Evolutionary conservation across 371 early-diverging fungal genomes (phyloP), one percentile per base, ranked within the genome.

Genomic region (Mortierella sp.): DNA sequence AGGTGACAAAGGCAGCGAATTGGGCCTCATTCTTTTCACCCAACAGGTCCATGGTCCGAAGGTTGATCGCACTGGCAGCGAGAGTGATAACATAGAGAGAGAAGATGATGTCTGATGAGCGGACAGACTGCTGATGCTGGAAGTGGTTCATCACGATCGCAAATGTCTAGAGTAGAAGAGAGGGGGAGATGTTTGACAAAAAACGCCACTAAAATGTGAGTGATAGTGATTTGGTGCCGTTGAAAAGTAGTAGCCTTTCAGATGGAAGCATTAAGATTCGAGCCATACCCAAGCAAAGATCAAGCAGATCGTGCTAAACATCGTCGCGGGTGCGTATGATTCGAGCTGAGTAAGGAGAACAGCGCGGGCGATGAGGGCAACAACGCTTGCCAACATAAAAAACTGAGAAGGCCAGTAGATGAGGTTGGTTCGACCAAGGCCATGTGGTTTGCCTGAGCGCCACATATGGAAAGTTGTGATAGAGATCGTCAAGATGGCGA

Each of bases 341-440:
- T 44, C 55, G 5, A 37, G 9, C 16, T 72, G 56, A 0, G 62
- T 58, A 46, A 77, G 71, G 7, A 77, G n/a, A 26, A 46, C 59
- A 11, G 77, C 72, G n/a, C 77, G 60, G 44, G 68, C 72, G 44
- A 77, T 68, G 68, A 77, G 64, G 50, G 72, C 65, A 14, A 60
- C 65, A 7, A 53, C 59, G 18, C 72, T 77, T 16, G 72, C 72
- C 7, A 72, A 37, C 58, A 72, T 77, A 21, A 77, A 64, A 62
- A 77, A 68, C 48, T 77, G 77, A 3, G 77, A 29, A 37, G 72
- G 72, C 72, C 68, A 72, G 62, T 77, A 77, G 65, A 77, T 77
- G 53, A 68, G 16, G 53, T 72, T 68, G 44, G 69, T 72, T 18
- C 77, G 72, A 11, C 72, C 77, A 9, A 72, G 56, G 44, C 45